Conservation (phyloP, 495 filamentous ascomycete species). For the Penicillium cinerascens region DNA sequence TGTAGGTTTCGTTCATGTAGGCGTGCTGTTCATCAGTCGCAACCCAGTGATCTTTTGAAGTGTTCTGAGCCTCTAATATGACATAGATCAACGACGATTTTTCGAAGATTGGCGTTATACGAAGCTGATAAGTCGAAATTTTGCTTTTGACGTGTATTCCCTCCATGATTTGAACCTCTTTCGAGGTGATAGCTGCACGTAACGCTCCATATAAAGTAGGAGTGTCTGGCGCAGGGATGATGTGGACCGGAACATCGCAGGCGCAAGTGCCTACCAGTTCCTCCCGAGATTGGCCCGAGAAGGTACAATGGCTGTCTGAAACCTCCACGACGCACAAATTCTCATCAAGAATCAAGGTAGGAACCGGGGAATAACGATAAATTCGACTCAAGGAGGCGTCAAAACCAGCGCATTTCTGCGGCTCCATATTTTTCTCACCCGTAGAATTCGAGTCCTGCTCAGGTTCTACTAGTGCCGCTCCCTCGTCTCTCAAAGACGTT, state of each 20-base stretch:
- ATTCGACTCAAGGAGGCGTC: constrained; percentile 23
- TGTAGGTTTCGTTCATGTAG: constrained; percentile 53
- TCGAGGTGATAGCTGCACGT: constrained; percentile 40
- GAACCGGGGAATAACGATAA: constrained; percentile 46
- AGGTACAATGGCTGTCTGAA: constrained; percentile 44
- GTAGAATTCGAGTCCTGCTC: too few species aligned
- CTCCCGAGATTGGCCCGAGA: constrained; percentile 33
- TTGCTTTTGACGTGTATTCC: constrained; percentile 19
- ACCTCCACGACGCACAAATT: constrained; percentile 42
- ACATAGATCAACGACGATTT: constrained; percentile 40
- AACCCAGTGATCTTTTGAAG: too few species aligned
- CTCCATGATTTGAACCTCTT: constrained; percentile 29
- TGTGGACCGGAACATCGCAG: constrained; percentile 32
- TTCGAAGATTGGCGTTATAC: constrained; percentile 52
- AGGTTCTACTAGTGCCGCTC: too few species aligned
- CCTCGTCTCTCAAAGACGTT: too few species aligned
- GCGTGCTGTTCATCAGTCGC: constrained; percentile 24
- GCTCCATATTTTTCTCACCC: too few species aligned
- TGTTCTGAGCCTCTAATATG: constrained; percentile 44
- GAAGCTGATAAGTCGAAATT: constrained; percentile 34
- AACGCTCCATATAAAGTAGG: constrained; percentile 36
- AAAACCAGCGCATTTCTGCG: too few species aligned
- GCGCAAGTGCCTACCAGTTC: constrained; percentile 44
- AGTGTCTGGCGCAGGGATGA: constrained; percentile 33
- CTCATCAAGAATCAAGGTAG: constrained; percentile 48